A percentile compares a stretch with the other conserved stretches of the same genome.
These are phyloP conservation scores for Kandelia obovata DNA, from an alignment of 345 rosid genomes.

Conservation along the genomic window DNA sequence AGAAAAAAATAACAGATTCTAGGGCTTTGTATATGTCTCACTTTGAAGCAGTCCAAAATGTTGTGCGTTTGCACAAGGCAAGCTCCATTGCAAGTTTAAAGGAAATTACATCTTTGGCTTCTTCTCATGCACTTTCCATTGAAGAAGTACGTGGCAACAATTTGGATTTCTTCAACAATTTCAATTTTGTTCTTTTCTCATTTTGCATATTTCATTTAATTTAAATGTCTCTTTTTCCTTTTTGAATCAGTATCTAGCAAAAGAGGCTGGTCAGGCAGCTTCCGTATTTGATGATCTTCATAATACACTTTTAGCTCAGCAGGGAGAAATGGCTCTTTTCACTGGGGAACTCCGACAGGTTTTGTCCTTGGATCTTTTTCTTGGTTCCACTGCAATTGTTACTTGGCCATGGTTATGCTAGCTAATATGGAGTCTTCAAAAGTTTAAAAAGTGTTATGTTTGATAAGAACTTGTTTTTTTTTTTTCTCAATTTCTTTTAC, in stretches of 20 bases:
- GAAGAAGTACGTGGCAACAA: conserved; percentile 51
- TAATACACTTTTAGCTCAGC: conserved; percentile 58
- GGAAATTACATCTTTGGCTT: conserved; percentile 60
- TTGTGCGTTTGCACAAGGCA: conserved; percentile 85
- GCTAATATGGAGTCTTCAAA: background rate
- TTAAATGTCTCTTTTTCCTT: background rate
- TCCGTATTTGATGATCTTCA: conserved; percentile 78
- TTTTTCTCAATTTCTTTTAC: too few species aligned
- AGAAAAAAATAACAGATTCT: conserved; percentile 58
- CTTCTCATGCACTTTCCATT: conserved; percentile 52
- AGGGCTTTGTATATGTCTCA: conserved; percentile 67
- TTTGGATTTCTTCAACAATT: background rate
- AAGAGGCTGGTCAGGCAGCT: conserved; percentile 52
- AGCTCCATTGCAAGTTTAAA: conserved; percentile 69
- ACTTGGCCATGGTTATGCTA: background rate
- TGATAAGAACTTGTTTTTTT: too few species aligned
- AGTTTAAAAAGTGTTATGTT: too few species aligned
- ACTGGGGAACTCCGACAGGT: conserved; percentile 88
- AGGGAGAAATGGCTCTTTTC: conserved; percentile 77
- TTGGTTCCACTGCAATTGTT: background rate
- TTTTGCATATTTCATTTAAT: background rate
- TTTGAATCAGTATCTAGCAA: conserved; percentile 57
- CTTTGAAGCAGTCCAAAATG: conserved; percentile 85
- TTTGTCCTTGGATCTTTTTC: conserved; percentile 7
- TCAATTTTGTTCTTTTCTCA: conserved; percentile 2